Base-by-base conservation (phyloP, 148 eudicot genomes). In the Arbutus unedo region DNA sequence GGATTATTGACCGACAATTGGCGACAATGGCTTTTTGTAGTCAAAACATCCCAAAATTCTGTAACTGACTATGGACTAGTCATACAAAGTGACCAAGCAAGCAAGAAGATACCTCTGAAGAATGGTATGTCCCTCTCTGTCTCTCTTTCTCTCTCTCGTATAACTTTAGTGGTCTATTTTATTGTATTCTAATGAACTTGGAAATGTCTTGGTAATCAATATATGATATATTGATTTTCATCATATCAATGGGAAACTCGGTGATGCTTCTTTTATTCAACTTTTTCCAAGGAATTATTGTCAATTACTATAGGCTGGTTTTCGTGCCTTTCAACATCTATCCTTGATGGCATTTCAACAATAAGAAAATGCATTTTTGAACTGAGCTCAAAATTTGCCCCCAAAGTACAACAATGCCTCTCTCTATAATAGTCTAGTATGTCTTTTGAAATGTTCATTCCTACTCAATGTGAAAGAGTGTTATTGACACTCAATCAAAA, bases 181-280 rank as follows among this genome's bases (percentile, higher is more conserved):
- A 4, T 50, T 45, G 54, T 18, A 8, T 74, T 75, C 14, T 25
- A 21, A 23, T 13, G 41, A 54, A 50, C 78, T 75, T 75, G 57
- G 78, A 75, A 11, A 45, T 73, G 76, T n/a, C 76, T 73, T 45
- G 62, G 62, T 57, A 57, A 57, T 57, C n/a, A 57, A 19, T 57
- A 16, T 57, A 62, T 62, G 19, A 7, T 57, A 16, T 57, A 62
- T 62, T 21, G 68, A 62, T 62, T 8, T 25, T 21, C 21, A 8
- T 62, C 68, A 21, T 10, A 23, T 62, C 68, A 60, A 60, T 21
- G 68, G 8, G 31, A n/a, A 13, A 62, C 13, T 62, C 9, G 0
- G 21, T 7, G 2, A 59, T 59, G 23, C 64, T 57, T 19, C 64
- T 57, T 57, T 57, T 5, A 16, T 57, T 57, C 6, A 57, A 21